phyloP scores from a whole-genome alignment of 345 rosid species.

The Brassica cretica region DNA sequence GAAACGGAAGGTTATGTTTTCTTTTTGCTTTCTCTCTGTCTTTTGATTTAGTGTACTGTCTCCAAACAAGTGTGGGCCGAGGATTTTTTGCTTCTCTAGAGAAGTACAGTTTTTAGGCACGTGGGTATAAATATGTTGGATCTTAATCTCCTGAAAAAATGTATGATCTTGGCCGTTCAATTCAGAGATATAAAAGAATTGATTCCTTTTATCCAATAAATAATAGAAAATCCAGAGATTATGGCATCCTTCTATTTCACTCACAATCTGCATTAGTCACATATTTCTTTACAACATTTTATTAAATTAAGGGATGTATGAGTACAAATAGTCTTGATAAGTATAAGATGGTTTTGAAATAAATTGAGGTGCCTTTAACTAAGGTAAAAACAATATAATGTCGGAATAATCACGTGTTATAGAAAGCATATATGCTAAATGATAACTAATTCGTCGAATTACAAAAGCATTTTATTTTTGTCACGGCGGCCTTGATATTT shows the following conservation, averaged over 20 bases:
- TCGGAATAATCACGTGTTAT: background rate
- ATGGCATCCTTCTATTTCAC: conserved; percentile 19
- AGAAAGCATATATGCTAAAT: background rate
- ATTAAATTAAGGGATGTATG: background rate
- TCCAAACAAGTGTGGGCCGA: conserved; percentile 20
- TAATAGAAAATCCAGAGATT: background rate
- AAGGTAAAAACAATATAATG: background rate
- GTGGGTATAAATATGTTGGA: conserved; percentile 22
- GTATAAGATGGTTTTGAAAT: background rate
- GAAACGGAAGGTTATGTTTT: conserved; percentile 27
- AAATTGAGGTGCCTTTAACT: background rate
- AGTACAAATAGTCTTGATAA: background rate
- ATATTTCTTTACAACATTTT: background rate
- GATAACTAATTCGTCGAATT: background rate
- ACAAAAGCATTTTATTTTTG: background rate
- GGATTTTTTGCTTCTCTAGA: conserved; percentile 21
- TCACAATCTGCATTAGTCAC: background rate
- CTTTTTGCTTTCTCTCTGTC: background rate
- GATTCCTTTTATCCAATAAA: background rate
- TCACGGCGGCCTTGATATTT: no score
- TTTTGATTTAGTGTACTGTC: conserved; percentile 28
- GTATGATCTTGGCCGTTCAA: conserved; percentile 32
- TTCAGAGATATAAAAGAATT: conserved; percentile 1
- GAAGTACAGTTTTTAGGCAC: conserved; percentile 18
- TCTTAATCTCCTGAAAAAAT: conserved; percentile 26